phyloP scores from a whole-genome alignment of 495 filamentous ascomycete genomes.

The Lepraria neglecta region DNA sequence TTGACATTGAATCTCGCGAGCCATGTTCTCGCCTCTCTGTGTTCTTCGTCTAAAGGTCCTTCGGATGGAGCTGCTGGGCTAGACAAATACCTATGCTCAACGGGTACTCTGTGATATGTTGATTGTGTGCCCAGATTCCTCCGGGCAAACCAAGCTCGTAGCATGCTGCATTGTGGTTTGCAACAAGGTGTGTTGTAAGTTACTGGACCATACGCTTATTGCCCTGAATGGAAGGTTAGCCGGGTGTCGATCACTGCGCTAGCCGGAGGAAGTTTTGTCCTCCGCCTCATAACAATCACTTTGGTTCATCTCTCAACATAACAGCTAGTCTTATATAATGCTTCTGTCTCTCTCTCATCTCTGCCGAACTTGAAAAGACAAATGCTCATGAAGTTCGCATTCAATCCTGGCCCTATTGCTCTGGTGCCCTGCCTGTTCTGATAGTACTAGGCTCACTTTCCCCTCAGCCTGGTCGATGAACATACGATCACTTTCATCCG shows the following conservation, averaged over 20 bases:
- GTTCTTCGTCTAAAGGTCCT: conserved; percentile 42
- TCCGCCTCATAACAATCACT: background rate
- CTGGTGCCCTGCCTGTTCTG: background rate
- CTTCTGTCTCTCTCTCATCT: background rate
- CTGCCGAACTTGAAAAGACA: background rate
- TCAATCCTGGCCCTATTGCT: background rate
- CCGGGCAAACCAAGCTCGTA: background rate
- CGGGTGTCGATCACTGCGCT: background rate
- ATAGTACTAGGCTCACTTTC: background rate
- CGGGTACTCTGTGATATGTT: background rate
- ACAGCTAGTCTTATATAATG: background rate
- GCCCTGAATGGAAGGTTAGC: background rate
- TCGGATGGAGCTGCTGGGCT: background rate
- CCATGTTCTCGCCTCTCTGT: conserved; percentile 72
- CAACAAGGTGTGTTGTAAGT: background rate
- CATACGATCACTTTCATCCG: background rate
- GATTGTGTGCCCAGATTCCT: background rate
- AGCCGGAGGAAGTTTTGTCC: background rate
- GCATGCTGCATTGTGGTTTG: conserved; percentile 12
- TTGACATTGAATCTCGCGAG: conserved; percentile 54
- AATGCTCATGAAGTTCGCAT: background rate
- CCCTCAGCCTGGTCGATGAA: conserved; percentile 6
- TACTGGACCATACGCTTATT: no score
- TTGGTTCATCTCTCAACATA: no score
- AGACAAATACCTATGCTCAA: background rate